Evolutionary conservation across 2,329 filamentous ascomycete species (phyloP), one percentile per base, ranked within the genome.

Genomic region (Nigrograna mackinnonii): DNA sequence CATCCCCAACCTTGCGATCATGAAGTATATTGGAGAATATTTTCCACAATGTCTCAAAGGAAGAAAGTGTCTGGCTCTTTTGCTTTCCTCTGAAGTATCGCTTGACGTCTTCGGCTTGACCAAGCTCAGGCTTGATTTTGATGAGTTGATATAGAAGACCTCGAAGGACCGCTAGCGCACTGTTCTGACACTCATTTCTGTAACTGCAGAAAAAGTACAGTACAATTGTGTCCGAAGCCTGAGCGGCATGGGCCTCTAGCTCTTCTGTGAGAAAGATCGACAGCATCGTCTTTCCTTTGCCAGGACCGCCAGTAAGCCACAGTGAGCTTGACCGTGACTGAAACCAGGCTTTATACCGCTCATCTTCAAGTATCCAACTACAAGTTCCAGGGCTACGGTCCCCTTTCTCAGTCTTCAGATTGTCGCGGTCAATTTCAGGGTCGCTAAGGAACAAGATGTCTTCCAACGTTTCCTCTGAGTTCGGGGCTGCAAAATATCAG

Each of bases 191-290:
- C 7, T 9, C 9, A 7, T 33, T 7, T 7, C 17, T 33, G 16
- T 33, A 33, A 16, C 31, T 11, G 16, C 31, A 33, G 31, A 33
- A 33, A 16, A 33, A 33, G 17, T 33, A 33, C 9, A 33, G 31
- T 11, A 16, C 31, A 33, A 9, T 16, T 12, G 11, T 12, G 16
- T 11, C 7, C 9, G 9, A 7, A 7, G 11, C 7, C 7, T 33
- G 11, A 7, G 9, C 9, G 7, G 31, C 16, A 9, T 9, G 9
- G 11, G 11, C 16, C 16, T 33, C 31, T 7, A 33, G 31, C 31
- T 33, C 16, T 17, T 33, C 9, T 33, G 31, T 33, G 9, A 33
- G 11, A 16, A 33, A 33, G 7, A 33, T 17, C 11, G 31, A 33
- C 7, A 33, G 7, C 11, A 33, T 7, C 31, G 31, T 33, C 31